Evolutionary conservation across 495 filamentous ascomycete genomes (phyloP).

Genomic region (Acidomyces sp.): DNA sequence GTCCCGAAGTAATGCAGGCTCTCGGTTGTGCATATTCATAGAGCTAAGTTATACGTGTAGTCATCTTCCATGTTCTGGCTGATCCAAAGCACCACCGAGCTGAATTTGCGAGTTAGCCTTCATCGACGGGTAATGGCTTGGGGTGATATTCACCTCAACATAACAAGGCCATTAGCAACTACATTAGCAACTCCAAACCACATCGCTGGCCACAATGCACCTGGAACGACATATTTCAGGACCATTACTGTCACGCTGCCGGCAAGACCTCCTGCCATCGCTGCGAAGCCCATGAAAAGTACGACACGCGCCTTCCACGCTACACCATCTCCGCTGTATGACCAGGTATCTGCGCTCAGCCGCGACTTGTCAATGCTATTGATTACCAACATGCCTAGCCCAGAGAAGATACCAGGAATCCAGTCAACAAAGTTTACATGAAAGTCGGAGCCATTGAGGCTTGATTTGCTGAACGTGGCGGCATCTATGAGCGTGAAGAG

Average conservation of each 20-base stretch:
- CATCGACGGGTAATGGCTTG: background rate
- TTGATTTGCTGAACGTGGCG: slow-evolving; percentile 70
- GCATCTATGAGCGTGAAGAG: slow-evolving; percentile 95
- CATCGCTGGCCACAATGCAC: slow-evolving; percentile 67
- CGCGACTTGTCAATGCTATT: slow-evolving; percentile 93
- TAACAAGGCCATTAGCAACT: slow-evolving; percentile 71
- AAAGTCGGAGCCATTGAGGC: slow-evolving; percentile 61
- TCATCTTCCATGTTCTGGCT: slow-evolving; percentile 99
- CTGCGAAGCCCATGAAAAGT: slow-evolving; percentile 88
- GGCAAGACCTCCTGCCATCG: slow-evolving; percentile 86
- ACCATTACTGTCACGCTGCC: slow-evolving; percentile 83
- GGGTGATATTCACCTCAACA: slow-evolving; percentile 56
- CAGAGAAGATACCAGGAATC: slow-evolving; percentile 91
- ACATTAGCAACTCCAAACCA: slow-evolving; percentile 93
- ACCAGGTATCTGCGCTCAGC: slow-evolving; percentile 72
- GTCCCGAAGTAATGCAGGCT: no score
- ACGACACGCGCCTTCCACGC: slow-evolving; percentile 95
- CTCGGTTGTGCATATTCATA: slow-evolving; percentile 39
- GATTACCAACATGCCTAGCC: slow-evolving; percentile 95
- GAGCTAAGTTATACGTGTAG: slow-evolving; percentile 87
- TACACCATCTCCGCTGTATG: slow-evolving; percentile 72
- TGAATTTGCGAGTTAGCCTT: slow-evolving; percentile 30
- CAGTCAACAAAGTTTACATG: slow-evolving; percentile 97
- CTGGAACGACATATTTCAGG: slow-evolving; percentile 74
- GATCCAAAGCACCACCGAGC: slow-evolving; percentile 84